Conservation (phyloP, 164 flowering plant species). For the Echeveria elegans region DNA sequence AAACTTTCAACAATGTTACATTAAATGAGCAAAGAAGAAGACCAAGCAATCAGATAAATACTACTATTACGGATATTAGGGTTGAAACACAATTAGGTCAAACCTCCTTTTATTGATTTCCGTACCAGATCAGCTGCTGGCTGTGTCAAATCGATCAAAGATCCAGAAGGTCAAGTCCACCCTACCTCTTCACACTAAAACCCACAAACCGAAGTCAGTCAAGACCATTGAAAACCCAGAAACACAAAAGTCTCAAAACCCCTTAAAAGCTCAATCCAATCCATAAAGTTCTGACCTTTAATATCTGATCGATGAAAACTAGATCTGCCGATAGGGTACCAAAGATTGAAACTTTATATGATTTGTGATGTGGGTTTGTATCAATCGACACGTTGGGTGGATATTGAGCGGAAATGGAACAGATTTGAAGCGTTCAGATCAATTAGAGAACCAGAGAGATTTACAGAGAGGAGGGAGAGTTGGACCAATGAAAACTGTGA, state of each 20-base stretch:
- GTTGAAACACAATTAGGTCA: neutral
- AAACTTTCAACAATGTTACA: neutral
- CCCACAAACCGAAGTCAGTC: neutral
- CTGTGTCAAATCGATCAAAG: neutral
- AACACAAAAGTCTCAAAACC: neutral
- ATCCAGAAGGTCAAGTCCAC: conserved; percentile 3
- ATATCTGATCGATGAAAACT: too few species aligned
- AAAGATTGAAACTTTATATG: neutral
- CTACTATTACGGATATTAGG: neutral
- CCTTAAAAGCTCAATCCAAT: neutral
- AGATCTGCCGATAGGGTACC: neutral
- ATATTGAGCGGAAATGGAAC: neutral
- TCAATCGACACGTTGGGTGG: neutral
- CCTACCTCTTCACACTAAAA: neutral
- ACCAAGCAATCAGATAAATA: neutral
- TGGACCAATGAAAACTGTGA: neutral
- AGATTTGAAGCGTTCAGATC: neutral
- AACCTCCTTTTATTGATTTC: neutral
- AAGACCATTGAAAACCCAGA: neutral
- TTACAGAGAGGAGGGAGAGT: neutral
- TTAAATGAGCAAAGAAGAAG: neutral
- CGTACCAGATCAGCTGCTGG: neutral
- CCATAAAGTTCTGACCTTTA: neutral
- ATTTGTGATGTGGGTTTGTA: neutral
- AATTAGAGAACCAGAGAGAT: neutral